A percentile compares a stretch with the other conserved stretches of the same genome.
Conservation (phyloP, 139 green algal genomes). For the Tetradesmus lagerheimii region DNA sequence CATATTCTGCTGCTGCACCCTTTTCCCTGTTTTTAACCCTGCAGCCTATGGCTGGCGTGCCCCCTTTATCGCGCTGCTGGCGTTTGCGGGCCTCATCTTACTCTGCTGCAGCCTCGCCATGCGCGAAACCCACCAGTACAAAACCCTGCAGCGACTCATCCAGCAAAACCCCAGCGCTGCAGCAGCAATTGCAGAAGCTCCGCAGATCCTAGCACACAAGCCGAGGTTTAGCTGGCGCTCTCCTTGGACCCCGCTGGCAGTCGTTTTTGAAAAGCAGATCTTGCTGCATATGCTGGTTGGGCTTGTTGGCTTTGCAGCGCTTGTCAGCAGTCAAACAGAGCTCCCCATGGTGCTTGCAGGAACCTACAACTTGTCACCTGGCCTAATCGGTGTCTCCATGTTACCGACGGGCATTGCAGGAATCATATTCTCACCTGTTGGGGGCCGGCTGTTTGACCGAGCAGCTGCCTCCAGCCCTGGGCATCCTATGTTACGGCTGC, state of each 20-base stretch:
- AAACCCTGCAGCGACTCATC: conserved; percentile 5
- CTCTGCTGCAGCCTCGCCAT: background rate
- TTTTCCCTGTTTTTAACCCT: background rate
- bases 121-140: conserved; percentile 29
- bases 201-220: conserved; percentile 4
- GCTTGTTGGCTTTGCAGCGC: conserved; percentile 10
- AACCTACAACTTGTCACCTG: background rate
- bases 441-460: conserved; percentile 1
- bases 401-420: conserved; percentile 13
- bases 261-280: background rate
- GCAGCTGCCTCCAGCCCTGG: background rate
- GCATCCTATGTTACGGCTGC: conserved; percentile 4
- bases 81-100: conserved; percentile 2
- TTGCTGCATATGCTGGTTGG: conserved; percentile 12
- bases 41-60: conserved; percentile 30
- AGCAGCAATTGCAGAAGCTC: background rate
- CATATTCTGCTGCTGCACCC: background rate
- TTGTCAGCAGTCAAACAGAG: conserved; percentile 9
- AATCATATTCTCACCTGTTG: background rate
- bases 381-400: conserved; percentile 3
- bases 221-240: conserved; percentile 4
- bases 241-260: background rate
- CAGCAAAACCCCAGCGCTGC: background rate
- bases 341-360: background rate
- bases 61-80: conserved; percentile 16